Percentiles rank a stretch among this genome's conserved stretches.
Conservation (phyloP, 73 alveolate species). For the Tetrahymena elliotti region DNA sequence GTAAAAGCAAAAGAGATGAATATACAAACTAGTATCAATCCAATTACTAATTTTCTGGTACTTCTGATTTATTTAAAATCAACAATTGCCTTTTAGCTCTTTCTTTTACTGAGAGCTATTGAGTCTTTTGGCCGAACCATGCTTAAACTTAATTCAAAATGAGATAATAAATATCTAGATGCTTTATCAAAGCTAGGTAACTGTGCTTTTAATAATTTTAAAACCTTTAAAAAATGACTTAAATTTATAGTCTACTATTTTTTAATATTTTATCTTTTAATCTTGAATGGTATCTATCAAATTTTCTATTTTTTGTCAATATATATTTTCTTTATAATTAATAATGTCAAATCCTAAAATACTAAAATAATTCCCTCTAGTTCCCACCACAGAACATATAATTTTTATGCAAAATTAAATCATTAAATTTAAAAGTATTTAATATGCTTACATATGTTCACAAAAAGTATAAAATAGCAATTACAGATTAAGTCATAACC, state of each 20-base stretch:
- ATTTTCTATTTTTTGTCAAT: neutral
- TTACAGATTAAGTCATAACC: too few species aligned
- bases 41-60: neutral
- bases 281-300: neutral
- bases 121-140: constrained; percentile 3
- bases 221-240: too few species aligned
- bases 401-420: neutral
- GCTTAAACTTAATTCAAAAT: neutral
- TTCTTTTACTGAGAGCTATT: neutral
- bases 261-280: neutral
- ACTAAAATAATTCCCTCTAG: neutral
- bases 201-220: neutral
- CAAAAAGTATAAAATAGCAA: neutral
- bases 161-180: neutral
- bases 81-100: neutral
- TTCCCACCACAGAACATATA: neutral
- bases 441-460: neutral
- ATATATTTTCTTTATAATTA: neutral
- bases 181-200: neutral
- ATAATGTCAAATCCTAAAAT: neutral
- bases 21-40: neutral
- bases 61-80: neutral
- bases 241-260: neutral
- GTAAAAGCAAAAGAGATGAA: neutral
- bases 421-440: neutral